Conservation (phyloP, 345 rosid species). For the Murraya koenigii region DNA sequence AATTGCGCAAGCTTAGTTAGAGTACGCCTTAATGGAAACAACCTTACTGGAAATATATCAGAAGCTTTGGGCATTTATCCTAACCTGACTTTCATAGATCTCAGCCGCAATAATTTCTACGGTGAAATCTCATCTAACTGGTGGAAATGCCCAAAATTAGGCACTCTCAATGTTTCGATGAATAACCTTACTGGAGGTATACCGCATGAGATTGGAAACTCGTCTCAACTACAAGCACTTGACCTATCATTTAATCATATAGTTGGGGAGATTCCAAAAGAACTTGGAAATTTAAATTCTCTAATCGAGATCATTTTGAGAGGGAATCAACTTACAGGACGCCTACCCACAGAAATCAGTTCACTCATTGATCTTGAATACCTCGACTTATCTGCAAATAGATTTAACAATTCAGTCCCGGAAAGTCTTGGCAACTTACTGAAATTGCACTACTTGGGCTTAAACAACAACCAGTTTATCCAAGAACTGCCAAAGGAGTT, state of each 20-base stretch:
- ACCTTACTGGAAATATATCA: neutral
- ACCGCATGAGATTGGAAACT: conserved; percentile 10
- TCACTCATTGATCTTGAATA: neutral
- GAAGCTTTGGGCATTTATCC: neutral
- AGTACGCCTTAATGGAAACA: neutral
- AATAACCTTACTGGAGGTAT: neutral
- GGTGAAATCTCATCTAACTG: neutral
- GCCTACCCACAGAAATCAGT: neutral
- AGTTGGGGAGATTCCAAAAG: conserved; percentile 17
- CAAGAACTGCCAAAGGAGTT: neutral
- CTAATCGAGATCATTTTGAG: conserved; percentile 18
- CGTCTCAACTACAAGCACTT: conserved; percentile 6
- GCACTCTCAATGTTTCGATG: neutral
- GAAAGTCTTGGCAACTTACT: neutral
- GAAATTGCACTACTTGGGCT: neutral
- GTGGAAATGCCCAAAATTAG: neutral
- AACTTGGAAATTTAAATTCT: conserved; percentile 16
- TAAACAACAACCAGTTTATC: neutral
- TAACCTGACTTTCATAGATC: neutral
- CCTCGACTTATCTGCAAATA: neutral
- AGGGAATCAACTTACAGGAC: neutral
- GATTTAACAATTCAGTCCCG: neutral
- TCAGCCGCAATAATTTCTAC: neutral
- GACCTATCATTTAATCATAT: conserved; percentile 20
- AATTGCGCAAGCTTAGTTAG: conserved; percentile 13